Conservation (phyloP, 1,284 basidiomycete species). For the Trichosporon coremiiforme region DNA sequence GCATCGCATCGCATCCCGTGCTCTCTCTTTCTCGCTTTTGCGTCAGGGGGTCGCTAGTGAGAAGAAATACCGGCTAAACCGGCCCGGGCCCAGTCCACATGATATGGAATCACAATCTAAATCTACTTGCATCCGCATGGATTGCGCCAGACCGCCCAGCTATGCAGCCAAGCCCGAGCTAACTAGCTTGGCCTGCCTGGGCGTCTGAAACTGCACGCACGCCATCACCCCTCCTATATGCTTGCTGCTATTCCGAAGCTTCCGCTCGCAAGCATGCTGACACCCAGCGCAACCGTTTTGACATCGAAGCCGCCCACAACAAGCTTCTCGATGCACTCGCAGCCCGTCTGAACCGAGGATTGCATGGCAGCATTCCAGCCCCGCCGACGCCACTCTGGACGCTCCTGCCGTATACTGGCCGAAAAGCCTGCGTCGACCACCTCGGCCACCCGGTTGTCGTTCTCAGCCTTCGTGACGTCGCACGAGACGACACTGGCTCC, state of each 20-base stretch:
- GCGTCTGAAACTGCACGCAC: too few relatives aligned
- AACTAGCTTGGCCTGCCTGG: neutral
- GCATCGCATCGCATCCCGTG: neutral
- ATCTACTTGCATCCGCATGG: neutral
- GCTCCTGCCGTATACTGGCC: constrained; percentile 43
- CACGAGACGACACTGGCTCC: constrained; percentile 42
- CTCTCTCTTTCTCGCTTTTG: too few relatives aligned
- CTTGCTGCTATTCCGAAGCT: too few relatives aligned
- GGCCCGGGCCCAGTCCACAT: constrained; percentile 5
- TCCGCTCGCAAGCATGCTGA: neutral
- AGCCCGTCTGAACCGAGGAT: constrained; percentile 34
- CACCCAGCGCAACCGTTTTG: constrained; percentile 44
- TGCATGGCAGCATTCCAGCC: constrained; percentile 41
- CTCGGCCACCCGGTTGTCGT: constrained; percentile 50
- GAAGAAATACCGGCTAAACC: constrained; percentile 9
- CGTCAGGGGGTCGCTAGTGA: neutral
- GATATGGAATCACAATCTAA: neutral
- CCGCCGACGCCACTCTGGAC: constrained; percentile 41
- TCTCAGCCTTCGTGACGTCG: constrained; percentile 44
- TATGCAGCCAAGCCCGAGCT: too few relatives aligned
- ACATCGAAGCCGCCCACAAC: constrained; percentile 38
- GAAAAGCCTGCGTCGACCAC: constrained; percentile 36
- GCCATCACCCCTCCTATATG: too few relatives aligned
- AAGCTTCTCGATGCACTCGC: constrained; percentile 36
- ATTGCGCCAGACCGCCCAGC: neutral